Conservation (phyloP, 2,329 filamentous ascomycete species). For the Curvularia eragrostidis region DNA sequence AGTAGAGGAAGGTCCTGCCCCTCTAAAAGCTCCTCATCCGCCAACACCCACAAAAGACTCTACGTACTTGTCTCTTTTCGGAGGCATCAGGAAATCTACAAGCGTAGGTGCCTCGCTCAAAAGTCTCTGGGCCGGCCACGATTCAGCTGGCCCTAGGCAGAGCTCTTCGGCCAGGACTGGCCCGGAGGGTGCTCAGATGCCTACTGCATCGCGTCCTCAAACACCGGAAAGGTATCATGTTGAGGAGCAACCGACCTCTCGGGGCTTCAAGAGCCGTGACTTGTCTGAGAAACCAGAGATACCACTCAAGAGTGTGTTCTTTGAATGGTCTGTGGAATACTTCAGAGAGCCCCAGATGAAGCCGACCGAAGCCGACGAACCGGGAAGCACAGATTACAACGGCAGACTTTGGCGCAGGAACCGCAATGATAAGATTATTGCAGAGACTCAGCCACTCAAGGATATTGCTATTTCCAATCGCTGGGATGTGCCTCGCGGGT, state of each 20-base stretch:
- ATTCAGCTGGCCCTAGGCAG: constrained; percentile 38
- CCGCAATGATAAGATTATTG: constrained; percentile 89
- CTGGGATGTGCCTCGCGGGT: constrained; percentile 83
- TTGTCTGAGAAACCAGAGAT: constrained; percentile 66
- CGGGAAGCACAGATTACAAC: constrained; percentile 95
- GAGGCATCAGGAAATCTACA: constrained; percentile 67
- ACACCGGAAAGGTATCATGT: constrained; percentile 71
- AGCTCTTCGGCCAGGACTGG: constrained; percentile 53
- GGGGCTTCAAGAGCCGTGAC: constrained; percentile 71
- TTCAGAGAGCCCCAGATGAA: constrained; percentile 99
- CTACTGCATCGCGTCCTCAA: constrained; percentile 73
- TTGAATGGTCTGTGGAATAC: constrained; percentile 96
- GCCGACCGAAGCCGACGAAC: constrained; percentile 91
- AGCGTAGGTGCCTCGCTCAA: constrained; percentile 70
- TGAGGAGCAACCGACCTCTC: constrained; percentile 79
- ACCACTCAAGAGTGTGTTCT: constrained; percentile 81
- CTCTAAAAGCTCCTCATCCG: constrained; percentile 55
- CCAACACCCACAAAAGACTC: constrained; percentile 61
- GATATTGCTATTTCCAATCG: constrained; percentile 81
- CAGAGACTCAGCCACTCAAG: constrained; percentile 92
- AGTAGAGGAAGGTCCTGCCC: constrained; percentile 43
- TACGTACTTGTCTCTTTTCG: constrained; percentile 63
- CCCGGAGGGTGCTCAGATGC: constrained; percentile 65
- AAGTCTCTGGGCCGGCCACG: constrained; percentile 60
- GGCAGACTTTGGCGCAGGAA: constrained; percentile 90